phyloP scores from a whole-genome alignment of 371 early-diverging fungal species.

The Rhizomucor miehei region DNA sequence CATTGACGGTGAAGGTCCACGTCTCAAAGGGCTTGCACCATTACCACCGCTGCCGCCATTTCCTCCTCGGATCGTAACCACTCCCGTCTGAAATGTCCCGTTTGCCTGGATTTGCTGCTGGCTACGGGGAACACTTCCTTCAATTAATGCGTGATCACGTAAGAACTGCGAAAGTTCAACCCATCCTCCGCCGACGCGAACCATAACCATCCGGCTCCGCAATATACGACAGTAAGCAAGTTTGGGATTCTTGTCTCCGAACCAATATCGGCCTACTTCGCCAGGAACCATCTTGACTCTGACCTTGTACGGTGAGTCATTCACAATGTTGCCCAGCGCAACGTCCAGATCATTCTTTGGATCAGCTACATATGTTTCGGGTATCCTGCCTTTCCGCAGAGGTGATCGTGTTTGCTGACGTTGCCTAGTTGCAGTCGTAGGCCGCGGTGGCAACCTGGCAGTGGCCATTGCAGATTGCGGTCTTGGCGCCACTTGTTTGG shows the following conservation, averaged over 20 bases:
- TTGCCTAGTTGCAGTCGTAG: background rate
- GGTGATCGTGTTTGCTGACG: slow-evolving; percentile 8
- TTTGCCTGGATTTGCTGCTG: slow-evolving; percentile 73
- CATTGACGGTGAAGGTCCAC: slow-evolving; percentile 10
- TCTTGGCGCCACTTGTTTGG: slow-evolving; percentile 1
- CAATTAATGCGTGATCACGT: slow-evolving; percentile 41
- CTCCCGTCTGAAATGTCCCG: slow-evolving; percentile 69
- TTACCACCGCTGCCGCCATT: slow-evolving; percentile 7
- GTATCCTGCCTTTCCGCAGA: no score
- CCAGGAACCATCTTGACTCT: slow-evolving; percentile 51
- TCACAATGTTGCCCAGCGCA: slow-evolving; percentile 68
- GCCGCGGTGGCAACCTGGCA: background rate
- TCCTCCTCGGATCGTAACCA: slow-evolving; percentile 20
- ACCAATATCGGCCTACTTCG: slow-evolving; percentile 72
- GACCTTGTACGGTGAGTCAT: slow-evolving; percentile 49
- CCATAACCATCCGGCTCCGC: slow-evolving; percentile 71
- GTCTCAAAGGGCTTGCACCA: slow-evolving; percentile 5
- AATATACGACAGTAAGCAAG: slow-evolving; percentile 72
- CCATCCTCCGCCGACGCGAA: slow-evolving; percentile 84
- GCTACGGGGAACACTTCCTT: slow-evolving; percentile 53
- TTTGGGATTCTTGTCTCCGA: slow-evolving; percentile 70
- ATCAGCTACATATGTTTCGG: slow-evolving; percentile 56
- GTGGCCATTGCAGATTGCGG: slow-evolving; percentile 13
- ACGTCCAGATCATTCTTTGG: slow-evolving; percentile 71
- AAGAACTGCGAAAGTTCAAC: slow-evolving; percentile 61